A percentile compares a stretch with the other conserved stretches of the same genome.
These are phyloP conservation scores for Elsinoe batatas DNA, from an alignment of 2,329 filamentous ascomycete species.

Conservation along the genomic window DNA sequence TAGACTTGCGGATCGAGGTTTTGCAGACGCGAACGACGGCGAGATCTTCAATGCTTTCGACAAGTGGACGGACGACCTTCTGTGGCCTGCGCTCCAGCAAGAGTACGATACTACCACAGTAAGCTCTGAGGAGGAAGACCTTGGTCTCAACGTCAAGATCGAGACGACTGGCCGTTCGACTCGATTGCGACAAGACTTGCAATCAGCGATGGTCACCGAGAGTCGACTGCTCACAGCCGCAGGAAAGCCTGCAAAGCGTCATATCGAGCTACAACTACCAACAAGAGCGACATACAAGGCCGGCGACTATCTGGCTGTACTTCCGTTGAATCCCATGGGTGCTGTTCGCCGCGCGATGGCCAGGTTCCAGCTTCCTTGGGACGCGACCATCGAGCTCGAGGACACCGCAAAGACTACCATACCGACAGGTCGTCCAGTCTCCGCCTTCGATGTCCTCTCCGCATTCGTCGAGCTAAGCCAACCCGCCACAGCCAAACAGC, in stretches of 20 bases:
- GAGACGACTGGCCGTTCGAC: constrained; percentile 37
- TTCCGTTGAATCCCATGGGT: constrained; percentile 55
- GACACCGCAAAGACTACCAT: constrained; percentile 55
- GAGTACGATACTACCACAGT: constrained; percentile 24
- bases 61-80: constrained; percentile 51
- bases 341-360: constrained; percentile 54
- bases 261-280: constrained; percentile 37
- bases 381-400: constrained; percentile 39
- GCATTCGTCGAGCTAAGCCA: constrained; percentile 65
- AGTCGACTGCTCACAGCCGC: constrained; percentile 43
- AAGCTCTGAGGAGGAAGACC: constrained; percentile 13
- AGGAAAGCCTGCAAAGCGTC: constrained; percentile 47
- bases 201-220: constrained; percentile 49
- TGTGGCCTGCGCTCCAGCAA: constrained; percentile 44
- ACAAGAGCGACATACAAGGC: constrained; percentile 51
- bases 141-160: constrained; percentile 17
- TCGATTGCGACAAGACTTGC: constrained; percentile 53
- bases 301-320: constrained; percentile 61
- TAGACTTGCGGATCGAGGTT: constrained; percentile 42
- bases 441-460: constrained; percentile 53
- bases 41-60: constrained; percentile 63
- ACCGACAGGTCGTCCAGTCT: constrained; percentile 50
- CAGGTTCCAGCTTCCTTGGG: constrained; percentile 58
- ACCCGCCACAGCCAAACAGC: constrained; percentile 57
- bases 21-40: constrained; percentile 50